Percentiles rank a stretch among this genome's conserved stretches.
Evolutionary conservation across 75 land plant genomes (phyloP).

Genomic region (Pinus tabuliformis): DNA sequence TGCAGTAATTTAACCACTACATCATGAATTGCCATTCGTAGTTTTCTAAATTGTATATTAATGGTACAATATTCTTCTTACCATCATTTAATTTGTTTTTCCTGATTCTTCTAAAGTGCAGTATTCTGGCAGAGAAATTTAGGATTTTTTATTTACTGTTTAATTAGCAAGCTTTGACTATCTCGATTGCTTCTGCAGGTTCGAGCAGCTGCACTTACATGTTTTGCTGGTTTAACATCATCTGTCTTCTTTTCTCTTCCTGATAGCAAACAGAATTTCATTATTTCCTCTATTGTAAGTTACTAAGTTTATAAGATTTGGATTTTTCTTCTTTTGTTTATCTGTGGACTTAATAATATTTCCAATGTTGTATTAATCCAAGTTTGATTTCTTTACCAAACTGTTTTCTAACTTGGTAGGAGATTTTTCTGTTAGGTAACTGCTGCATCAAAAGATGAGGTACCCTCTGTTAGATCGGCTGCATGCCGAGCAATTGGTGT

Average conservation of each 20-base stretch:
- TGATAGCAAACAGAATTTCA: conserved; percentile 49
- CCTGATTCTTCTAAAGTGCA: background rate
- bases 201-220: conserved; percentile 90
- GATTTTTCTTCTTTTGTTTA: background rate
- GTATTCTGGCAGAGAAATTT: background rate
- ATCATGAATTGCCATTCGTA: background rate
- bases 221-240: conserved; percentile 93
- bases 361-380: background rate
- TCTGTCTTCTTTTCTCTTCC: conserved; percentile 59
- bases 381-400: conserved; percentile 2
- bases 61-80: no score
- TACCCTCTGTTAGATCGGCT: conserved; percentile 85
- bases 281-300: conserved; percentile 69
- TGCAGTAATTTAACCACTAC: no score
- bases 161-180: background rate
- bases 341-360: background rate
- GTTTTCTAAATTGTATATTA: background rate
- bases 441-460: conserved; percentile 62
- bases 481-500: conserved; percentile 98
- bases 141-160: background rate
- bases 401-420: background rate
- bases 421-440: conserved; percentile 31
- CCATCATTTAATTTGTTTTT: background rate
- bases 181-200: conserved; percentile 45
- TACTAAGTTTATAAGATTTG: conserved; percentile 15